Base-by-base conservation (phyloP, 2,329 filamentous ascomycete species). In the Delphinella strobiligena region DNA sequence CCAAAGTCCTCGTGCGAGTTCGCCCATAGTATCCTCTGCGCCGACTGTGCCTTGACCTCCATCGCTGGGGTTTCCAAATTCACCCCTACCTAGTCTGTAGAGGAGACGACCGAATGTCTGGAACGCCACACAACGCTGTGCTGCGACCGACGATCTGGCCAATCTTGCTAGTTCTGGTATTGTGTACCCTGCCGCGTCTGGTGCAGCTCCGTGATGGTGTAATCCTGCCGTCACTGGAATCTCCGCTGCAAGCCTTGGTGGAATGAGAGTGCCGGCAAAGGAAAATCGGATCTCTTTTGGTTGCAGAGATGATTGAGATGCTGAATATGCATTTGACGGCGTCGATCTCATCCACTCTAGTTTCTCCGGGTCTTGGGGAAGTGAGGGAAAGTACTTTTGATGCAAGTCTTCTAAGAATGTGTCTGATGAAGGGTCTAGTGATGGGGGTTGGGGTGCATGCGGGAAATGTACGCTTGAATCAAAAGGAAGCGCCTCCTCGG, bases 141-240 rank as follows among this genome's bases (percentile, higher is more conserved):
- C 80, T 0, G 91, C 76, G 15, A 94, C 85, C 0, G 79, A 77
- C 40, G 84, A 93, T 24, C 89, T 73, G 4, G 85, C 78, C 2
- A 95, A 71, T 22, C 81, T 75, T 1, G 86, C 80, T 1, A 98
- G 69, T 60, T 98, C 91, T 0, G 78, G 76, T 19, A 98, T 74
- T 0, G 91, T 96, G 61, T 98, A 98, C 0, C 91, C 91, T 0
- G 91, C 91, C 1, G 88, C 85, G 60, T 93, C 86, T 12, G 91
- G 91, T 1, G 89, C 88, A 43, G 88, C 78, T 46, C 82, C 87
- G 58, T 98, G 91, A 59, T 98, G 89, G 59, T 98, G 91, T 11
- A 98, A 71, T 0, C 91, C 91, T 44, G 80, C 75, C 10, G 77
- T 79, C 1, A 76, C 75, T 4, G 89, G 83, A 18, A 96, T 78